Evolutionary conservation across 2,329 filamentous ascomycete species (phyloP).

Genomic region (Colletotrichum sp.): DNA sequence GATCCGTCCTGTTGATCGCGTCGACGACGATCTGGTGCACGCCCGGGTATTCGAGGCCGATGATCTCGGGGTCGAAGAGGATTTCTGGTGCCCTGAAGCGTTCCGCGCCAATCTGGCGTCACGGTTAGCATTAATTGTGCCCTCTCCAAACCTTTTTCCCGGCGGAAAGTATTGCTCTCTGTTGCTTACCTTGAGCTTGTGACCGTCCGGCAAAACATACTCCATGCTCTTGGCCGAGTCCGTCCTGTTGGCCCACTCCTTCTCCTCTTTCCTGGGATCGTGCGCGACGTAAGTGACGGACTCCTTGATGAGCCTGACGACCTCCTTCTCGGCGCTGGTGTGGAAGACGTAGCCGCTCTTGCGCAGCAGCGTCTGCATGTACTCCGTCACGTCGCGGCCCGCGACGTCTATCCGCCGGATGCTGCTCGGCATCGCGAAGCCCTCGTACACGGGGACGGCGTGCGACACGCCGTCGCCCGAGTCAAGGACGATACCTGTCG

Average conservation of each 20-base stretch:
- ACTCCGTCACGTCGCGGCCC: constrained; percentile 93
- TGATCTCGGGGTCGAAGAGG: constrained; percentile 95
- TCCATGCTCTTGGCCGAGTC: constrained; percentile 82
- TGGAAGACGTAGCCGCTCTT: constrained; percentile 96
- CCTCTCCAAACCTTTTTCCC: no score
- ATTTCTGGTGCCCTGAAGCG: constrained; percentile 97
- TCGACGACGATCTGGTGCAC: constrained; percentile 98
- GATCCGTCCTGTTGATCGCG: constrained; percentile 91
- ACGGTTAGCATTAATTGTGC: background rate
- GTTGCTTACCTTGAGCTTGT: constrained; percentile 79
- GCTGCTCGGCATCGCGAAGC: constrained; percentile 94
- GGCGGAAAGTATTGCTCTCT: background rate
- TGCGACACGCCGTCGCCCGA: constrained; percentile 96
- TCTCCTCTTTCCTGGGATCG: constrained; percentile 93
- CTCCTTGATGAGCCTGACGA: constrained; percentile 98
- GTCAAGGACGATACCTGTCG: constrained; percentile 94
- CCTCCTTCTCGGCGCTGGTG: constrained; percentile 98
- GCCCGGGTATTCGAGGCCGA: constrained; percentile 94
- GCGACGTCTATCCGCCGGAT: constrained; percentile 97
- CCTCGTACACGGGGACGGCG: constrained; percentile 96
- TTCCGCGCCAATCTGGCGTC: constrained; percentile 79
- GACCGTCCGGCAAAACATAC: constrained; percentile 90
- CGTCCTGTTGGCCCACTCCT: constrained; percentile 84
- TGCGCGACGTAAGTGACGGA: constrained; percentile 88
- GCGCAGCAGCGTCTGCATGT: constrained; percentile 87